Percentiles rank a stretch among this genome's conserved stretches.
These are phyloP conservation scores for Pezicula rhizophila DNA, from an alignment of 2,329 filamentous ascomycete species.

Conservation along the genomic window DNA sequence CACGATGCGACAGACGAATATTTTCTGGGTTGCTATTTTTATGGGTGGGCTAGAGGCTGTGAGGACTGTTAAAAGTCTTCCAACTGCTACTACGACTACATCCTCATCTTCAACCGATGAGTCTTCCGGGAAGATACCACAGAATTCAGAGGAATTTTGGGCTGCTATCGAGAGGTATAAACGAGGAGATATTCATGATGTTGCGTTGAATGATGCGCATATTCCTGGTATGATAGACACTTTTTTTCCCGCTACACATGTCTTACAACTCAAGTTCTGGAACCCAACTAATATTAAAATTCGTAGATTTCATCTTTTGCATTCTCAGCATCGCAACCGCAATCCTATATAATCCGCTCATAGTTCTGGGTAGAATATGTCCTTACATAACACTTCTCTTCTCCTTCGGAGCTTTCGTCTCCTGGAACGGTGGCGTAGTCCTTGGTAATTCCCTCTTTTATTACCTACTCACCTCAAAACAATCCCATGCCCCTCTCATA, in stretches of 20 bases:
- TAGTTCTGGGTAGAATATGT: slow-evolving; percentile 44
- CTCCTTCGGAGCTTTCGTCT: slow-evolving; percentile 68
- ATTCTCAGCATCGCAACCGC: slow-evolving; percentile 59
- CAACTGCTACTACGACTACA: slow-evolving; percentile 5
- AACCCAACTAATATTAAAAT: slow-evolving; percentile 11
- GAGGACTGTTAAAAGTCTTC: slow-evolving; percentile 42
- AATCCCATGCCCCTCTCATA: background rate
- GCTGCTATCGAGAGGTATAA: slow-evolving; percentile 27
- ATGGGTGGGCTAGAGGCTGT: slow-evolving; percentile 57
- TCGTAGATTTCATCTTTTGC: slow-evolving; percentile 47
- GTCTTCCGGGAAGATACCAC: background rate
- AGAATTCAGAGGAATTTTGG: slow-evolving; percentile 8
- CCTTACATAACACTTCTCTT: slow-evolving; percentile 57
- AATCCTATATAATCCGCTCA: slow-evolving; percentile 41
- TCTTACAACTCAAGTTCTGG: background rate
- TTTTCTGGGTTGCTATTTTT: slow-evolving; percentile 87
- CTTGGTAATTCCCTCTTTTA: slow-evolving; percentile 54
- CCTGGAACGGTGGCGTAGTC: slow-evolving; percentile 87
- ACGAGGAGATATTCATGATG: slow-evolving; percentile 50
- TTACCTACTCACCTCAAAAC: background rate
- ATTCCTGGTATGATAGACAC: slow-evolving; percentile 40
- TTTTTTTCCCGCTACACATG: background rate
- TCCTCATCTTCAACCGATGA: background rate
- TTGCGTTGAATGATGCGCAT: slow-evolving; percentile 38
- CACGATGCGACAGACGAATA: slow-evolving; percentile 85